These are phyloP conservation scores for Adansonia gregorii DNA, from an alignment of 441 rosid genomes.

Conservation along the genomic window DNA sequence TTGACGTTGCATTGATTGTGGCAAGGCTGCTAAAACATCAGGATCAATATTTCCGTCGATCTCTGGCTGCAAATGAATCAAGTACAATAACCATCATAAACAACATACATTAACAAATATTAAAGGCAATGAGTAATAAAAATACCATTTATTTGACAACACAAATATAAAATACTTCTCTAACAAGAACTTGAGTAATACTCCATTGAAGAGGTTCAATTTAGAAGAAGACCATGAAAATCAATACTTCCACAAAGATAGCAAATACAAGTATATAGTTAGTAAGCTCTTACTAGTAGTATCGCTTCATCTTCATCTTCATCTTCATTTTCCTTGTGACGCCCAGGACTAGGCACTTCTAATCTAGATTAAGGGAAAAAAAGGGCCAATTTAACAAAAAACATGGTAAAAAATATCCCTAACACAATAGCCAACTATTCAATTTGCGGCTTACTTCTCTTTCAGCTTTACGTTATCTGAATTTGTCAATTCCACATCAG, in stretches of 20 bases:
- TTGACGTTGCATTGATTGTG: constrained; percentile 94
- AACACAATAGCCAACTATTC: background rate
- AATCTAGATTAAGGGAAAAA: constrained; percentile 51
- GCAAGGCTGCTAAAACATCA: constrained; percentile 88
- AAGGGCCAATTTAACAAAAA: constrained; percentile 21
- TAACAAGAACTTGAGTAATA: constrained; percentile 1
- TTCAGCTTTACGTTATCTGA: background rate
- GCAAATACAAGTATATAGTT: background rate
- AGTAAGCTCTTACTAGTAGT: constrained; percentile 12
- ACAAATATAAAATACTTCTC: background rate
- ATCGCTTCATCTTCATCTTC: constrained; percentile 22
- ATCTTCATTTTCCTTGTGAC: background rate
- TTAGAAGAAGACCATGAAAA: background rate
- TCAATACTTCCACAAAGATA: background rate
- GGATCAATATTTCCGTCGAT: constrained; percentile 77
- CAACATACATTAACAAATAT: background rate
- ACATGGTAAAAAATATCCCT: background rate
- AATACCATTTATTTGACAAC: background rate
- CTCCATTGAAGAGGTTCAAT: background rate
- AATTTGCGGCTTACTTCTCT: constrained; percentile 24
- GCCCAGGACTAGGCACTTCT: constrained; percentile 20
- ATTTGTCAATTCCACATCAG: background rate
- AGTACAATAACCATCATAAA: background rate
- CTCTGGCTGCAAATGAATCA: constrained; percentile 59
- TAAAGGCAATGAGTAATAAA: constrained; percentile 11